Percentiles rank a stretch among this genome's conserved stretches.
phyloP scores from a whole-genome alignment of 106 monocot genomes.

The Agapanthus africanus region DNA sequence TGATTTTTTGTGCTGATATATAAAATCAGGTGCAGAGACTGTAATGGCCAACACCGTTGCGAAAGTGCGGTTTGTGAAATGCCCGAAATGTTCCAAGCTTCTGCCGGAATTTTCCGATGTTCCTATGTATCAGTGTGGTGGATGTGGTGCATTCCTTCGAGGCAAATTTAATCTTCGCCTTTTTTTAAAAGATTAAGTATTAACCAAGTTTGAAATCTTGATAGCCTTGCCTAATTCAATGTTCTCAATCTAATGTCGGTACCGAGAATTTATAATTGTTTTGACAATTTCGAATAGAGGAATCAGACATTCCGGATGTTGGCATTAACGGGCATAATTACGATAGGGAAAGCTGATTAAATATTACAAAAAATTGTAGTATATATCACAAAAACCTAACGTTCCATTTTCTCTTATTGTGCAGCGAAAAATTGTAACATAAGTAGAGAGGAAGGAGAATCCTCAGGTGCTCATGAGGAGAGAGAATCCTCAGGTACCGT shows the following conservation, averaged over 20 bases:
- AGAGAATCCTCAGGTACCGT: not conserved
- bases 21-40: too few species aligned
- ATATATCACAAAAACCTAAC: not conserved
- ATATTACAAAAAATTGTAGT: not conserved
- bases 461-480: not conserved
- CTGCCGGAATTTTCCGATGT: conserved; percentile 37
- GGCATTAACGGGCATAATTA: too few species aligned
- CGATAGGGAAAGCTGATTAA: too few species aligned
- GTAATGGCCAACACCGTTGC: conserved; percentile 6
- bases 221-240: not conserved
- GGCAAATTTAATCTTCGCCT: conserved; percentile 11
- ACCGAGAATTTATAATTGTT: too few species aligned
- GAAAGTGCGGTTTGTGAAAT: conserved; percentile 42
- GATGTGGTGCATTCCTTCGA: conserved; percentile 36
- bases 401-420: not conserved
- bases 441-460: not conserved
- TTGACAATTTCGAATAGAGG: too few species aligned
- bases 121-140: conserved; percentile 45
- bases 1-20: too few species aligned
- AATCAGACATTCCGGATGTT: too few species aligned
- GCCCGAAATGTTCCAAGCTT: conserved; percentile 49
- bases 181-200: not conserved
- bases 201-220: not conserved
- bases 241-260: not conserved
- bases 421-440: conserved; percentile 22